Evolutionary conservation across 2,329 filamentous ascomycete species (phyloP).

Genomic region (Neocucurbitaria cava): DNA sequence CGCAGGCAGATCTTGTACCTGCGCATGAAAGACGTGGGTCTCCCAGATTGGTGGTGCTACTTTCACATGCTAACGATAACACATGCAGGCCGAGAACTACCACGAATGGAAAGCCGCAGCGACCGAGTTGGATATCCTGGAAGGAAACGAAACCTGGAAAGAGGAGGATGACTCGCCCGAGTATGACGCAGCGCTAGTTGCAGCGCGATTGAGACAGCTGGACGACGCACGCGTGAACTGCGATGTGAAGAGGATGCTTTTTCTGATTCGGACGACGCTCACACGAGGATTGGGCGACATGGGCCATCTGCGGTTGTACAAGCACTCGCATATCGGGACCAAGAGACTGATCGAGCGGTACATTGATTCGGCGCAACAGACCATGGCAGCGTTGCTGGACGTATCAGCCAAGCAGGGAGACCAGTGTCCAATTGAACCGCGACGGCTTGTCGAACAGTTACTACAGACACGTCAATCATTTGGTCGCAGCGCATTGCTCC

Average conservation of each 20-base stretch:
- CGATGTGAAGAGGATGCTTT: constrained; percentile 79
- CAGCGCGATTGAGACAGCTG: constrained; percentile 73
- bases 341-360: constrained; percentile 88
- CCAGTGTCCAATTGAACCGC: constrained; percentile 64
- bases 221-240: constrained; percentile 75
- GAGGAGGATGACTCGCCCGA: constrained; percentile 68
- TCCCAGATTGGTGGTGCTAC: constrained; percentile 16
- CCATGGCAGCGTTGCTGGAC: constrained; percentile 75
- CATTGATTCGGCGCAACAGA: constrained; percentile 77
- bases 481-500: constrained; percentile 80
- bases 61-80: constrained; percentile 36
- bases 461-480: constrained; percentile 78
- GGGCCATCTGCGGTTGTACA: constrained; percentile 82
- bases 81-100: constrained; percentile 67
- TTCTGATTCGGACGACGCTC: constrained; percentile 79
- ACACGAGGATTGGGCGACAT: constrained; percentile 85
- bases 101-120: constrained; percentile 79
- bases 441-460: constrained; percentile 70
- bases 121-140: constrained; percentile 76
- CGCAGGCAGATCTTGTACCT: constrained; percentile 68
- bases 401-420: constrained; percentile 58
- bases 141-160: constrained; percentile 86
- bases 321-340: constrained; percentile 83
- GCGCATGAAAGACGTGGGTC: constrained; percentile 70
- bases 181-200: constrained; percentile 74